Evolutionary conservation across 139 green algal genomes (phyloP).

Genomic region (Coccomyxa sp.): DNA sequence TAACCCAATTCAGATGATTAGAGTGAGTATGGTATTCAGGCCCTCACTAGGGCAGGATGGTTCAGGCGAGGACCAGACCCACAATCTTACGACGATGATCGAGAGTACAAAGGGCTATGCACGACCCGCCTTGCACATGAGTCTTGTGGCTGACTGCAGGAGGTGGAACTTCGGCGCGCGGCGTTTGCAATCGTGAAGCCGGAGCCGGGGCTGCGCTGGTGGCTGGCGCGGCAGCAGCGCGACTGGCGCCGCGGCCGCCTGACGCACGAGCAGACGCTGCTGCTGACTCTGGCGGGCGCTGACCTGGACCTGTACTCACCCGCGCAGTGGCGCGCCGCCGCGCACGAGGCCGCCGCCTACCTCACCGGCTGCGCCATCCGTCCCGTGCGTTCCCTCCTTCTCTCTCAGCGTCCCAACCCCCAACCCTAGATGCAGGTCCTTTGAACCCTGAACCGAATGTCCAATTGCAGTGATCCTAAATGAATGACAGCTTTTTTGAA

Average conservation of each 20-base stretch:
- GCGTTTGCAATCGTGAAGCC: constrained; percentile 15
- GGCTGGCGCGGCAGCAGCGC: constrained; percentile 44
- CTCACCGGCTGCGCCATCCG: constrained; percentile 23
- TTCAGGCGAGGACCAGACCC: too few relatives aligned
- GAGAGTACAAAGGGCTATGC: too few relatives aligned
- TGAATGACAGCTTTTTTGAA: too few relatives aligned
- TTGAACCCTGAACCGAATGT: too few relatives aligned
- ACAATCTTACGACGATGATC: too few relatives aligned
- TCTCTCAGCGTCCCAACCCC: neutral
- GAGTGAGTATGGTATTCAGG: too few relatives aligned
- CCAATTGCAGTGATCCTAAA: too few relatives aligned
- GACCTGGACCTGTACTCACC: constrained; percentile 37
- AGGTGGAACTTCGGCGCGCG: constrained; percentile 17
- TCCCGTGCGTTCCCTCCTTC: neutral
- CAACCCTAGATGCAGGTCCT: neutral
- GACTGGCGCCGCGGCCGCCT: constrained; percentile 35
- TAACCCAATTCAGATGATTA: too few relatives aligned
- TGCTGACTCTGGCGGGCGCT: constrained; percentile 44
- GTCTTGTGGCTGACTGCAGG: neutral
- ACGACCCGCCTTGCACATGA: too few relatives aligned
- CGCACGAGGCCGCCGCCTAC: constrained; percentile 28
- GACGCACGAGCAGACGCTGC: constrained; percentile 15
- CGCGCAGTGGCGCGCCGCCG: constrained; percentile 28
- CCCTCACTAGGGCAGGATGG: too few relatives aligned
- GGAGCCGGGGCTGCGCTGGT: constrained; percentile 35